Evolutionary conservation across 1,139 yeast genomes (phyloP), one percentile per base, ranked within the genome.

Genomic region (Kodamaea sp.): DNA sequence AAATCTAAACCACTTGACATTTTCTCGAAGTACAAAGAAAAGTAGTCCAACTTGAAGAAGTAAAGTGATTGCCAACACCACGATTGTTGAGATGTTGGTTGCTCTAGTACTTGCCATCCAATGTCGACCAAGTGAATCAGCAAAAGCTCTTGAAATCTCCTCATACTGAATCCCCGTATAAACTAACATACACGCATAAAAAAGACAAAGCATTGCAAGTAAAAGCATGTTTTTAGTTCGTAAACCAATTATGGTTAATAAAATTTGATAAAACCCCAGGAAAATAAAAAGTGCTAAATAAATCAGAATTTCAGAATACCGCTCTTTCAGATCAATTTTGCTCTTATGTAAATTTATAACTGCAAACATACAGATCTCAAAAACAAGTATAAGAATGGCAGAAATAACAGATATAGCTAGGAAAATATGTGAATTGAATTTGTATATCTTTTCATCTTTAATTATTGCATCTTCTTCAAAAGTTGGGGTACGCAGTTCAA

Each of bases 141-240:
- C 39, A 10, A 70, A 57, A 2, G 62, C 57, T 5, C 47, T 43
- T 11, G 58, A 46, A 33, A 75, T 57, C 56, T 76, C 80, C 38
- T 63, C 62, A 49, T 64, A 75, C 50, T 75, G 80, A 29, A 76
- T 64, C 8, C 77, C 75, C 2, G 79, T 67, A 52, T 76, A 75
- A 4, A 73, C 59, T 49, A 73, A 56, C 75, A 76, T 67, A 34
- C 75, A 72, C n/a, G 61, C 61, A 46, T 70, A 67, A 47, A 75
- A 75, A 10, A 64, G 38, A 45, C 75, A 64, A 31, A 76, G 60
- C 46, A 73, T 67, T 24, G 67, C 54, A 22, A 71, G 59, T 52
- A 59, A 61, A 49, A 67, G 52, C 46, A 74, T 65, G 47, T 76
- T 75, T 47, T 70, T 63, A 10, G 69, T 59, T 36, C 55, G 49